Base-by-base conservation (phyloP, 2,329 filamentous ascomycete species). In the Colletotrichum sp. region DNA sequence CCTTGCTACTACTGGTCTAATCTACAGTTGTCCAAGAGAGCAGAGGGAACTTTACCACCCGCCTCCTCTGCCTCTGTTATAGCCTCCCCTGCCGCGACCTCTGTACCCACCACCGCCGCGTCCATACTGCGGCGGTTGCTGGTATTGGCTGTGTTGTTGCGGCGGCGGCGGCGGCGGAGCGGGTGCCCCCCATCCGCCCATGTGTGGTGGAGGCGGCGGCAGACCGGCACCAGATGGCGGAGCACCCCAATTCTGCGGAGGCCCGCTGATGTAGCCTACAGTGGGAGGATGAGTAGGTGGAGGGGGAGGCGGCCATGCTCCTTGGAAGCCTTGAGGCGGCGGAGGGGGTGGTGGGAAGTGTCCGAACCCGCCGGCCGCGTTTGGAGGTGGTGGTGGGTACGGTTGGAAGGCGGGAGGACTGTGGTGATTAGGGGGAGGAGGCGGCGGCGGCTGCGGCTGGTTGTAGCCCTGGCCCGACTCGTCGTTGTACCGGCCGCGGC, bases 281-380 rank as follows among this genome's bases (percentile, higher is more conserved):
- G 72, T 75, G 28, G 82, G 81, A 2, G 70, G 84, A 52, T 21
- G 44, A 0, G 82, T 83, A 3, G 82, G 83, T 8, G 86, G 85
- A 3, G 82, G 83, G 8, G 86, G 85, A 8, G 83, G 83, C 9
- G 83, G 87, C 87, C 87, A 89, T 13, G 83, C 82, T 4, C 86
- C 87, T 65, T 83, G 82, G 68, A 85, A 88, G 7, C 85, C 85
- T 16, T 79, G 78, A 12, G 85, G 85, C 0, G 83, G 85, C 0
- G 84, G 86, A 6, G 85, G 85, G 2, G 83, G 83, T 8, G 81
- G 78, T 6, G 82, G 83, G n/a, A 82, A 81, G 62, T 78, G 80
- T n/a, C 78, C 80, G 78, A 81, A 77, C 78, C 77, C 80, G 57
- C 76, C 76, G 2, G 76, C 74, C 60, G 76, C 78, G 16, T 78